Evolutionary conservation across 2,329 filamentous ascomycete genomes (phyloP), one percentile per base, ranked within the genome.

Genomic region (Epichloe baconii): DNA sequence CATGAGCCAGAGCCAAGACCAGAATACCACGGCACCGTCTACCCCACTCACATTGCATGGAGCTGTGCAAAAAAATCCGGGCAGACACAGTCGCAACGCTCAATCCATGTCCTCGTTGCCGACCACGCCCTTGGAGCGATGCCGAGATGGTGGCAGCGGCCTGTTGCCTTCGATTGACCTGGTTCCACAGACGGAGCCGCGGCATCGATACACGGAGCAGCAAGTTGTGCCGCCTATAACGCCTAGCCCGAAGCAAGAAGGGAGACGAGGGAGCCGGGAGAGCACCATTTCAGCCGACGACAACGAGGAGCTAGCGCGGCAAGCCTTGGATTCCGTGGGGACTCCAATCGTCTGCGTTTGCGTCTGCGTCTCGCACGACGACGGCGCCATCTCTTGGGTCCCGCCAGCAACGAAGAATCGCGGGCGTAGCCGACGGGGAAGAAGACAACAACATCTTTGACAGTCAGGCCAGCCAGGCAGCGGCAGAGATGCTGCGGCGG

Each of bases 81-180:
- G 77, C 50, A 80, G 79, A 51, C 88, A 95, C 64, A 79, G 77
- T 17, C 81, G 88, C 57, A 86, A 84, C 53, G 80, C 83, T 34
- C 88, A 94, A 64, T 93, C 88, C 44, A 73, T 95, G 64, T 94
- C 89, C 0, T 93, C 89, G 1, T 72, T 95, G 5, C 88, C 88
- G 7, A 82, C 81, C 5, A 95, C 88, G 2, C 88, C 88, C 10
- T 75, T 79, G 14, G 66, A 73, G 43, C 75, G 78, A 47, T 68
- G 71, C 12, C 66, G 68, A 36, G 74, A 71, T 40, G 69, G 72
- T 41, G 73, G 75, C 46, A 67, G 69, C 15, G 74, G 71, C 4
- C 75, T 85, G 58, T 71, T 82, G 47, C 80, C 83, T 47, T 80
- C 83, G 0, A 72, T 76, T 58, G 71, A 86, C 63, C 67, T 86